Percentiles rank a stretch among this genome's conserved stretches.
Evolutionary conservation across 139 green algal species (phyloP).

Genomic region (Closterium sp.): DNA sequence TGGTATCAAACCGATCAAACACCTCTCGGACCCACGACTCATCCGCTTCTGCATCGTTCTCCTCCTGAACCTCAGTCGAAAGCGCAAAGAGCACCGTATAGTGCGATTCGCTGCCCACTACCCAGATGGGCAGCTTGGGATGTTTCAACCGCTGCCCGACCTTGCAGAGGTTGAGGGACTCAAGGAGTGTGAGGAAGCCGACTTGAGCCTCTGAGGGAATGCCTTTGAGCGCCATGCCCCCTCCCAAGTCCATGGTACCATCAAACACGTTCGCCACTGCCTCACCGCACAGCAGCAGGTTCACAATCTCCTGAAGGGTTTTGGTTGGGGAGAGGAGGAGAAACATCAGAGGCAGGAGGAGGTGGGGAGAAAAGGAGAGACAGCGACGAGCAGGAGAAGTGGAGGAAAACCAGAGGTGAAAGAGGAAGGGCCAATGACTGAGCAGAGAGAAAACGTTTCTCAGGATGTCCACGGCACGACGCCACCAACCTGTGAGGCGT

Average conservation of each 20-base stretch:
- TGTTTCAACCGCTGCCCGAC: slow-evolving; percentile 52
- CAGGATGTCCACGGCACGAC: too few relatives aligned
- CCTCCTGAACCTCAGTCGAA: slow-evolving; percentile 36
- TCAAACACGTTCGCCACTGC: slow-evolving; percentile 56
- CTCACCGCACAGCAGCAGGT: slow-evolving; percentile 55
- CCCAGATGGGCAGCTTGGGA: slow-evolving; percentile 52
- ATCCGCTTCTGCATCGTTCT: slow-evolving; percentile 26
- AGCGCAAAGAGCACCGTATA: slow-evolving; percentile 51
- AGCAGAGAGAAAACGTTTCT: too few relatives aligned
- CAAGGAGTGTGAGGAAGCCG: slow-evolving; percentile 55
- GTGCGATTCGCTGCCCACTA: slow-evolving; percentile 51
- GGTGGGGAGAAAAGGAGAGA: too few relatives aligned
- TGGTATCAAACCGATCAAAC: slow-evolving; percentile 38
- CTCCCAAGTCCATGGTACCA: slow-evolving; percentile 50
- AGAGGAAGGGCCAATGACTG: too few relatives aligned
- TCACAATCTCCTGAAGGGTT: slow-evolving; percentile 47
- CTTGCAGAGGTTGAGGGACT: slow-evolving; percentile 51
- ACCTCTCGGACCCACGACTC: slow-evolving; percentile 1
- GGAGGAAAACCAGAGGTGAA: too few relatives aligned
- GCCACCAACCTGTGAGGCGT: slow-evolving; percentile 48
- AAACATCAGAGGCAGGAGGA: not conserved
- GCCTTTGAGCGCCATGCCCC: slow-evolving; percentile 44
- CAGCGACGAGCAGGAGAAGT: too few relatives aligned
- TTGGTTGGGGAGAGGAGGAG: not conserved
- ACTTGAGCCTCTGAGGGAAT: slow-evolving; percentile 40